Evolutionary conservation across 2,329 filamentous ascomycete genomes (phyloP), one percentile per base, ranked within the genome.

Genomic region (Xylariaceae sp.): DNA sequence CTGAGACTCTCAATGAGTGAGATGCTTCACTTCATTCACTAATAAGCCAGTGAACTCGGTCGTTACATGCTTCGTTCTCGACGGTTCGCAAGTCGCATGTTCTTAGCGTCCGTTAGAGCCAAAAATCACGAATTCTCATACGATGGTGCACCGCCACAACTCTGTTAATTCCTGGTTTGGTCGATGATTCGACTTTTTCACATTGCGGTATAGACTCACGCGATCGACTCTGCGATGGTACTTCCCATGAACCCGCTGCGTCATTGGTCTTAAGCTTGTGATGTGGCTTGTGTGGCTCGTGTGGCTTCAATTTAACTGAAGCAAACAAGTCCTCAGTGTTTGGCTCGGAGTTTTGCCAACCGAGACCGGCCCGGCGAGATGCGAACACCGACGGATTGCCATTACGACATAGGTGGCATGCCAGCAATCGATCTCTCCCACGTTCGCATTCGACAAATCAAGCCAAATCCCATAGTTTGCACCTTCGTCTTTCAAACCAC

Each of bases 321-420:
- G 10, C 11, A 39, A 3, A 13, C 48, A n/a, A 39, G 23, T 30
- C 23, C 23, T 30, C 23, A 30, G 23, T 30, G 23, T 30, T 5
- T 30, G 23, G 23, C 5, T 30, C 23, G 23, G 23, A 30, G 15
- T 11, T 48, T 9, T 51, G 53, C 53, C 58, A 60, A 30, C 50
- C 23, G 44, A 49, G 50, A 37, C 51, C 48, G 52, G 55, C 17
- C 58, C 48, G 55, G 48, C 59, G 23, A 30, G 11, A n/a, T 18
- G 23, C 37, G 34, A 47, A 51, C 4, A 7, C 5, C 47, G 9
- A 23, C 47, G 41, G 11, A 41, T 45, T n/a, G 41, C 10, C 41
- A 45, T 45, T 45, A 45, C 47, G 47, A 30, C 47, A 30, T 49
- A 49, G 7, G 47, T 49, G 47, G 17, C 47, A 49, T 49, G 17